A percentile compares a stretch with the other conserved stretches of the same genome.
Conservation (phyloP, 768 basidiomycete species). For the Lentinus brumalis region DNA sequence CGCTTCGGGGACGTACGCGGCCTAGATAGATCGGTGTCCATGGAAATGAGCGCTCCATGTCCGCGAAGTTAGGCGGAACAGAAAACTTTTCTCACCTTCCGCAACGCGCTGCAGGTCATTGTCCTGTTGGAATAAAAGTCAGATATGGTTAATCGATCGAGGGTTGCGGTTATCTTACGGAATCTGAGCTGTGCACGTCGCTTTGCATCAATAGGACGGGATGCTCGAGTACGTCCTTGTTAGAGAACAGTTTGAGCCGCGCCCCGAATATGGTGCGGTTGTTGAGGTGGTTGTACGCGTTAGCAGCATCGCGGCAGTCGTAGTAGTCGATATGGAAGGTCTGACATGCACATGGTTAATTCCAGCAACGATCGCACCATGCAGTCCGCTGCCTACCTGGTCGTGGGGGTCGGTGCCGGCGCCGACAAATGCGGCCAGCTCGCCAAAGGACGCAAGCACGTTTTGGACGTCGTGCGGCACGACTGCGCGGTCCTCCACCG, state of each 20-base stretch:
- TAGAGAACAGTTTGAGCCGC: slow-evolving; percentile 47
- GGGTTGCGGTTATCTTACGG: slow-evolving; percentile 1
- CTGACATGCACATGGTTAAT: slow-evolving; percentile 21
- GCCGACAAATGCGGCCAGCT: slow-evolving; percentile 29
- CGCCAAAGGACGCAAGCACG: slow-evolving; percentile 35
- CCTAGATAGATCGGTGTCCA: slow-evolving; percentile 23
- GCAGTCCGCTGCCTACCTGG: slow-evolving; percentile 14
- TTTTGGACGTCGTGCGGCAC: slow-evolving; percentile 26
- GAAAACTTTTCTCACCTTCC: slow-evolving; percentile 12
- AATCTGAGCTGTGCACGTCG: not conserved
- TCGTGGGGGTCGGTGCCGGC: slow-evolving; percentile 17
- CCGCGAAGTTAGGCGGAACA: not conserved
- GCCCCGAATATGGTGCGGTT: slow-evolving; percentile 52
- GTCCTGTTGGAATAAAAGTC: slow-evolving; percentile 10
- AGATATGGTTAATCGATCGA: slow-evolving; percentile 4
- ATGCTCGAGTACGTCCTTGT: slow-evolving; percentile 26
- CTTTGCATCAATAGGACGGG: slow-evolving; percentile 7
- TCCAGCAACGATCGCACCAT: not conserved
- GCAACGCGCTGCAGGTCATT: slow-evolving; percentile 3
- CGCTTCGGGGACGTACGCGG: slow-evolving; percentile 28
- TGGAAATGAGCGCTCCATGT: not conserved
- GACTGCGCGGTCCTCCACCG: slow-evolving; percentile 36
- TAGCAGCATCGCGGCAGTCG: slow-evolving; percentile 59
- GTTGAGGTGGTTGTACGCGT: slow-evolving; percentile 53
- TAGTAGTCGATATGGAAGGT: slow-evolving; percentile 67